Evolutionary conservation across 1,284 basidiomycete species (phyloP), one percentile per base, ranked within the genome.

Genomic region (Cryptococcus deneoformans): DNA sequence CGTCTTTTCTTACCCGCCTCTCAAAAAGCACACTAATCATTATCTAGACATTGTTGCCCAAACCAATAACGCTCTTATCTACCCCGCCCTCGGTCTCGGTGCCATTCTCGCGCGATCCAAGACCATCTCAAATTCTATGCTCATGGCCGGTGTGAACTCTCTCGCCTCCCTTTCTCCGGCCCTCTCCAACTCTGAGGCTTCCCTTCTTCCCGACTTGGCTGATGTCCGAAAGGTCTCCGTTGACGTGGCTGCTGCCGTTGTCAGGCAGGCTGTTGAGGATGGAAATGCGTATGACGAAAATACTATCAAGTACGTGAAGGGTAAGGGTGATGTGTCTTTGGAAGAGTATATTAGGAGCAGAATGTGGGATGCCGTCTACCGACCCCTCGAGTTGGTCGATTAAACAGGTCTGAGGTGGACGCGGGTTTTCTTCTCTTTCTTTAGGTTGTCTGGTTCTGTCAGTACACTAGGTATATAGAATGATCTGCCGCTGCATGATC

Each of bases 151-250:
- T 39, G 77, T 78, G 34, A 69, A 78, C 59, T 79, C 80, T 12
- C 85, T 92, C 47, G 88, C 90, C 0, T 79, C 83, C 11, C 84
- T 92, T 49, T 85, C 89, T 0, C 90, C 90, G 1, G 88, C 89
- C 0, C 81, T 87, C 48, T 78, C 81, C 16, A 83, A 88, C 68
- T 83, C 84, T 0, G 82, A 86, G 66, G 80, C 84, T 24, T 83
- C 76, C 2, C 71, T 81, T 36, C 65, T 81, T 0, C 80, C 80
- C 14, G 79, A 80, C 67, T 79, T 92, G n/a, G 86, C 88, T 1
- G 86, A 88, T 64, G 87, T 92, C 47, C 80, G 77, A 7, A 84
- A 86, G 59, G 85, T 78, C 50, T 70, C 66, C 34, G 75, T 78
- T 5, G 54, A 65, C 35, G 74, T 79, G 6, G 88, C 86, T 0